Conservation (phyloP, 177 flowering plant genomes). For the Tripterygium wilfordii region DNA sequence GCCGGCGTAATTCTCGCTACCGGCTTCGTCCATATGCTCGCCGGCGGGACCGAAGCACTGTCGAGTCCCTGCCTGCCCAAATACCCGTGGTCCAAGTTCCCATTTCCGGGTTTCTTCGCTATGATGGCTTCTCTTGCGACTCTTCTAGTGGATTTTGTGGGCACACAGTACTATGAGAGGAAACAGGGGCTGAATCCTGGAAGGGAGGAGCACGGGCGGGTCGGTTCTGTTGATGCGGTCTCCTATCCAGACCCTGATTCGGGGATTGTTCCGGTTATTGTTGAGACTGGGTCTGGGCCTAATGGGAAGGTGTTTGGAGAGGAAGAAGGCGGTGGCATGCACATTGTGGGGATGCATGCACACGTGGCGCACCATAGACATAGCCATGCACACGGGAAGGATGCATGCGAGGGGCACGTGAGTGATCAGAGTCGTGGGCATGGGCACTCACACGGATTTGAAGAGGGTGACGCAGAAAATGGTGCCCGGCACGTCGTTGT, state of each 20-base stretch:
- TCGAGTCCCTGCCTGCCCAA: conserved; percentile 60
- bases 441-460: conserved; percentile 35
- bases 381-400: conserved; percentile 57
- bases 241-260: conserved; percentile 22
- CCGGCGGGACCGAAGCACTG: conserved; percentile 61
- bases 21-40: conserved; percentile 91
- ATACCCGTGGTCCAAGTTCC: conserved; percentile 78
- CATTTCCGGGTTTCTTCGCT: conserved; percentile 80
- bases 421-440: conserved; percentile 23
- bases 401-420: conserved; percentile 43
- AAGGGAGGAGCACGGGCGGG: conserved; percentile 15
- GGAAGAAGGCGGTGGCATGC: conserved; percentile 81
- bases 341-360: conserved; percentile 91
- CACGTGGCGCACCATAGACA: conserved; percentile 95
- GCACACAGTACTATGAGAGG: conserved; percentile 81
- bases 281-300: conserved; percentile 1
- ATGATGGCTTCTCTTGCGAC: conserved; percentile 79
- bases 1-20: conserved; percentile 98
- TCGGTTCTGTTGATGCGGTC: conserved; percentile 23
- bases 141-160: conserved; percentile 68
- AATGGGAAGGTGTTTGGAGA: conserved; percentile 58
- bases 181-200: conserved; percentile 40
- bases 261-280: conserved; percentile 26
- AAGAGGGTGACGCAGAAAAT: conserved; percentile 35
- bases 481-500: conserved; percentile 69